phyloP scores from a whole-genome alignment of 2,329 filamentous ascomycete genomes.

The Tolypocladium guangdongense region DNA sequence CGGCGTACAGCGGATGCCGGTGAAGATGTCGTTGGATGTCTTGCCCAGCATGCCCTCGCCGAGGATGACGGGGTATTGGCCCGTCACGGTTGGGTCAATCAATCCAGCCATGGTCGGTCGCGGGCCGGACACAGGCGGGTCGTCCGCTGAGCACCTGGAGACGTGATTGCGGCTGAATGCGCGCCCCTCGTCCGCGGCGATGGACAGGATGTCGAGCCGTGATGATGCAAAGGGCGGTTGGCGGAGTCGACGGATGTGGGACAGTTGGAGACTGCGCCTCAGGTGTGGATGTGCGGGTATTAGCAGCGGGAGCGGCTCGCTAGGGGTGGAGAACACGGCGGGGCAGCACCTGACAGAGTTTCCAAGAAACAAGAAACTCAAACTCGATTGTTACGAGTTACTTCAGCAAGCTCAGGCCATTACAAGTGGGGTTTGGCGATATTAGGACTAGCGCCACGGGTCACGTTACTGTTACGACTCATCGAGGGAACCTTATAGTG shows the following conservation, averaged over 20 bases:
- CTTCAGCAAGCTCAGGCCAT: no score
- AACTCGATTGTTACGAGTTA: no score
- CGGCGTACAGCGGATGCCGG: conserved; percentile 46
- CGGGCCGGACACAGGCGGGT: not conserved
- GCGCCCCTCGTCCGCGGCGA: not conserved
- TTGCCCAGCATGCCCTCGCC: conserved; percentile 50
- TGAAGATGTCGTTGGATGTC: conserved; percentile 46
- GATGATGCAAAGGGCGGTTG: not conserved
- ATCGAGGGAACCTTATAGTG: no score
- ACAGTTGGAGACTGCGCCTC: no score
- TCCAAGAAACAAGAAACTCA: no score
- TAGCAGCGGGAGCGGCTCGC: no score
- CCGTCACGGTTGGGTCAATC: conserved; percentile 49
- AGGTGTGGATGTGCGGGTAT: no score
- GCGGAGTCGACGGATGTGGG: not conserved
- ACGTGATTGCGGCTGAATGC: not conserved
- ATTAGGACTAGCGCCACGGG: no score
- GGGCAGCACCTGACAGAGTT: no score
- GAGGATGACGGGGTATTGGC: conserved; percentile 52
- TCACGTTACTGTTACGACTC: no score
- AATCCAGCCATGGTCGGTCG: conserved; percentile 21
- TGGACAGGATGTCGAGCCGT: not conserved
- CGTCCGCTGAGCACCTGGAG: not conserved
- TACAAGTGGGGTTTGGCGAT: no score
- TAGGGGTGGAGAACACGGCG: no score